Percentiles rank a stretch among this genome's conserved stretches.
Conservation (phyloP, 148 eudicot genomes). For the Fagopyrum esculentum region DNA sequence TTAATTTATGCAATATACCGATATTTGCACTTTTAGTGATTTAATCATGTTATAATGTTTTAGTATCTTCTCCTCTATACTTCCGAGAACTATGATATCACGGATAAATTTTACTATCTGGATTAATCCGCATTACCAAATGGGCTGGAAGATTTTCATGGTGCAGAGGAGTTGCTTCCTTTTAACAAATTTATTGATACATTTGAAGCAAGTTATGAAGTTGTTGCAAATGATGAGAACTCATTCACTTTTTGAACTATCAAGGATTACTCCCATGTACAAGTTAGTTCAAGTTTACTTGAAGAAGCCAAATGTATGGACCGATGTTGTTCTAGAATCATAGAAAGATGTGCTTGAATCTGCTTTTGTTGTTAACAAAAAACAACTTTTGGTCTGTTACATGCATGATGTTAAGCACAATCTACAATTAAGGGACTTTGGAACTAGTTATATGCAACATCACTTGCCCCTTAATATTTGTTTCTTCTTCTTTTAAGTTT, state of each 20-base stretch:
- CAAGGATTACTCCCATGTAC: conserved; percentile 77
- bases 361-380: conserved; percentile 58
- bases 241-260: conserved; percentile 78
- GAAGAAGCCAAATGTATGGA: conserved; percentile 63
- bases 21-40: not conserved
- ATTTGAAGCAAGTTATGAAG: conserved; percentile 67
- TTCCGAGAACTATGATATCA: conserved; percentile 63
- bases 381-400: conserved; percentile 68
- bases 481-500: conserved; percentile 35
- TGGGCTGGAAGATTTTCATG: conserved; percentile 68
- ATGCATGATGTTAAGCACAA: conserved; percentile 79
- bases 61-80: conserved; percentile 56
- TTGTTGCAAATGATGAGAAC: conserved; percentile 72
- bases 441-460: conserved; percentile 55
- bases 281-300: conserved; percentile 82
- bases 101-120: conserved; percentile 73
- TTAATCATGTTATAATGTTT: conserved; percentile 1
- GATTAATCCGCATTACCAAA: conserved; percentile 50
- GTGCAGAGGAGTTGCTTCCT: conserved; percentile 58
- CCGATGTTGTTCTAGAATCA: conserved; percentile 61
- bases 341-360: conserved; percentile 85
- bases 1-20: not conserved
- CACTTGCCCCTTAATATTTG: conserved; percentile 81
- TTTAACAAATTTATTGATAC: conserved; percentile 74
- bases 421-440: conserved; percentile 74